Evolutionary conservation across 2,329 filamentous ascomycete genomes (phyloP).

Genomic region (Beauveria pseudobassiana): DNA sequence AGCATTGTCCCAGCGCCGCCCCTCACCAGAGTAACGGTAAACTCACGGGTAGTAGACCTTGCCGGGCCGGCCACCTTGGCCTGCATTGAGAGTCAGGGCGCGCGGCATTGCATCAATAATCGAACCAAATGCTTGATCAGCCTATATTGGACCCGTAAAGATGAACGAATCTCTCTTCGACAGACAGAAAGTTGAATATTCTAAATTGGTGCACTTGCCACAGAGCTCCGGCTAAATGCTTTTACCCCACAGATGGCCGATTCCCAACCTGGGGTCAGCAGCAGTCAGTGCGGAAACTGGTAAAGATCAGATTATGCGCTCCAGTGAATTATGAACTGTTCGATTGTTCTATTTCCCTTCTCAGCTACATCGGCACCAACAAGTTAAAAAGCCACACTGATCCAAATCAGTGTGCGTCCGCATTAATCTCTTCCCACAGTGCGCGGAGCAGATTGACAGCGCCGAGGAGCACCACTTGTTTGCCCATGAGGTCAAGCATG

Average conservation of each 20-base stretch:
- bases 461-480: not conserved
- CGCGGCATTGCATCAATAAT: conserved; percentile 34
- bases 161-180: too few relatives aligned
- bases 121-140: too few relatives aligned
- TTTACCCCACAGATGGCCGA: not conserved
- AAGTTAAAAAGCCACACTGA: too few relatives aligned
- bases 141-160: too few relatives aligned
- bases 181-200: not conserved
- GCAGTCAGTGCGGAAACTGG: not conserved
- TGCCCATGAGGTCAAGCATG: not conserved
- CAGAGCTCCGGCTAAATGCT: not conserved
- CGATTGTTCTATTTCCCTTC: too few relatives aligned
- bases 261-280: not conserved
- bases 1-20: not conserved
- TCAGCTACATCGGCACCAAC: too few relatives aligned
- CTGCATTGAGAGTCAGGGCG: conserved; percentile 56
- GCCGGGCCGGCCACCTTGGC: conserved; percentile 70
- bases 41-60: conserved; percentile 75
- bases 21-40: not conserved
- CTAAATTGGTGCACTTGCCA: not conserved
- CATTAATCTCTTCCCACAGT: not conserved
- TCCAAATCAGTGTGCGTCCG: not conserved
- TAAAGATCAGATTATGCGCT: not conserved
- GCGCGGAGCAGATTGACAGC: not conserved
- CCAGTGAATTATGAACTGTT: too few relatives aligned